These are phyloP conservation scores for Tillandsia leiboldiana DNA, from an alignment of 176 grass and related monocot genomes.

Conservation along the genomic window DNA sequence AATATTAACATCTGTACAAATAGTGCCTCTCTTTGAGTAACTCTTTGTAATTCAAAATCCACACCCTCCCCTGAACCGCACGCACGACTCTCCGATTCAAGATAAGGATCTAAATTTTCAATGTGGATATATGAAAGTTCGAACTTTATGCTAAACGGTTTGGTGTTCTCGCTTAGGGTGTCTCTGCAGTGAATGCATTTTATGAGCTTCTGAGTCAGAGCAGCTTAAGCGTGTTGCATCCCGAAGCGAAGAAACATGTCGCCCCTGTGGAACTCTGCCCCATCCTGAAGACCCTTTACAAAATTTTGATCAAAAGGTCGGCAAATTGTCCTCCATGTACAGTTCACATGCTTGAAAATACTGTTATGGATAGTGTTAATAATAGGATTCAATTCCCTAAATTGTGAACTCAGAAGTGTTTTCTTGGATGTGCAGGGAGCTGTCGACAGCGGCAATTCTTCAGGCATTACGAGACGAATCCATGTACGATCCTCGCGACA, in stretches of 20 bases:
- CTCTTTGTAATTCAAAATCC: no score
- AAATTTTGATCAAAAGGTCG: slow-evolving; percentile 92
- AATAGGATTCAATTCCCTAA: neutral
- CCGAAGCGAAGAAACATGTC: slow-evolving; percentile 72
- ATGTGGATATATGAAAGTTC: no score
- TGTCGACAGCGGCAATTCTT: slow-evolving; percentile 70
- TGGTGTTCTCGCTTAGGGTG: slow-evolving; percentile 54
- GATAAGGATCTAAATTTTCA: no score
- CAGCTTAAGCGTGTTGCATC: slow-evolving; percentile 90
- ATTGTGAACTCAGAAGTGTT: slow-evolving; percentile 12
- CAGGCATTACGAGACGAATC: slow-evolving; percentile 91
- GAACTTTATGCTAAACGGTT: neutral
- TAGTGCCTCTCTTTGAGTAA: no score
- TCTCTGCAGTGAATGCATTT: slow-evolving; percentile 91
- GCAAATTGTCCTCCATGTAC: neutral
- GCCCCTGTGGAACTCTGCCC: slow-evolving; percentile 91
- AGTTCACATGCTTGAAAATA: neutral
- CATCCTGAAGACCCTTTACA: slow-evolving; percentile 87
- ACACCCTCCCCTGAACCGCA: no score
- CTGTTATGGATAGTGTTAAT: neutral
- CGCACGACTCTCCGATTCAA: no score
- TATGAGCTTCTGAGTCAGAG: slow-evolving; percentile 93
- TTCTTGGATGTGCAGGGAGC: slow-evolving; percentile 49
- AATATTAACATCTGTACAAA: slow-evolving; percentile 2
- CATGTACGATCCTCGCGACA: slow-evolving; percentile 90